Base-by-base conservation (phyloP, 202 grass and related monocot genomes). In the Schoenoplectus triqueter region DNA sequence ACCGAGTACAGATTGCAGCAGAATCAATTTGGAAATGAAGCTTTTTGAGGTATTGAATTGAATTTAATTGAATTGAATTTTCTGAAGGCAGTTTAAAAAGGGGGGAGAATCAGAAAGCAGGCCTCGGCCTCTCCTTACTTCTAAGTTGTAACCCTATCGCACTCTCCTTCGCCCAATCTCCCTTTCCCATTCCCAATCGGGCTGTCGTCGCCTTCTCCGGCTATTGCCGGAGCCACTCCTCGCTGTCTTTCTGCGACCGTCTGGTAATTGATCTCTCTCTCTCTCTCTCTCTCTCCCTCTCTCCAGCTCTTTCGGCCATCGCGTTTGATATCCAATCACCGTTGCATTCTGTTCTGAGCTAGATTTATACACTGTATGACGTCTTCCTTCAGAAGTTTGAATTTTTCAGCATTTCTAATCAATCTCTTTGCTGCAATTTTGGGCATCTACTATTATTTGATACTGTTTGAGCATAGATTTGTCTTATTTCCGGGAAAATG, bases 181-280 rank as follows among this genome's bases (percentile, higher is more conserved):
- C 1, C 15, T 4, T 15, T 50, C 6, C 52, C 15, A 31, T 31
- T 31, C 31, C 22, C 79, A 14, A 22, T 4, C 18, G 39, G 41
- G 13, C 44, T 82, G 42, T 67, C 10, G 20, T 3, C 48, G 49
- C 49, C 63, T 69, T 55, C 80, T 83, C 81, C 81, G 81, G 22
- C 66, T 65, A 83, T 83, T 65, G 81, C 81, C 64, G 65, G 64
- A 59, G 51, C 20, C 31, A 6, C 65, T 69, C 31, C 47, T 11
- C 65, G 19, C 20, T 11, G 46, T 55, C 46, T 57, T 44, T 13
- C 10, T 56, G 18, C 19, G 22, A 3, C 20, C 51, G 19, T 82
- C 17, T 15, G 80, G 80, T 82, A 66, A 49, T 64, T 82, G 62
- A 66, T 83, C 80, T 49, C 63, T 50, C 21, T 50, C 80, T 82